These are phyloP conservation scores for Solioccasus polychromus DNA, from an alignment of 768 basidiomycete genomes.

Conservation along the genomic window DNA sequence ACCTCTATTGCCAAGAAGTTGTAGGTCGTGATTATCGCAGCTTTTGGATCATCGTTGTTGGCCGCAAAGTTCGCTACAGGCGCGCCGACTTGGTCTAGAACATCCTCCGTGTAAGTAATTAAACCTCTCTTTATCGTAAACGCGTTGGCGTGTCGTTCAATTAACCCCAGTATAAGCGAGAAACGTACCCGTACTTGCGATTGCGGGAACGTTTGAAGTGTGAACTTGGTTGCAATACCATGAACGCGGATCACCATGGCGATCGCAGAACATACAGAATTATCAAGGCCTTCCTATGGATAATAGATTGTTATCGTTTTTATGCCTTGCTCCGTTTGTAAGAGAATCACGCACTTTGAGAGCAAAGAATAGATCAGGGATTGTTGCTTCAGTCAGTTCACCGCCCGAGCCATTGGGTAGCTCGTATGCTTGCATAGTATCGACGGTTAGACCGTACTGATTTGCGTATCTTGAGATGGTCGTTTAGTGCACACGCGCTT, in stretches of 20 bases:
- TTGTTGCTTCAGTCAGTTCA: constrained; percentile 30
- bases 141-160: constrained; percentile 1
- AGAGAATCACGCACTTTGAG: constrained; percentile 36
- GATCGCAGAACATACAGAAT: constrained; percentile 41
- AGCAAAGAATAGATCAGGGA: constrained; percentile 45
- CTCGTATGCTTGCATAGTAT: constrained; percentile 54
- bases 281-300: constrained; percentile 63
- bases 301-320: constrained; percentile 2
- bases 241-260: constrained; percentile 34
- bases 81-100: constrained; percentile 19
- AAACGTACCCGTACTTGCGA: constrained; percentile 24
- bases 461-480: constrained; percentile 68
- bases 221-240: constrained; percentile 54
- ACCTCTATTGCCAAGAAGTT: constrained; percentile 25
- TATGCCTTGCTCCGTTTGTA: neutral
- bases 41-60: constrained; percentile 25
- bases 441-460: constrained; percentile 54
- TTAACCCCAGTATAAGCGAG: neutral
- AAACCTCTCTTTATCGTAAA: constrained; percentile 46
- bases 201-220: constrained; percentile 41
- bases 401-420: constrained; percentile 51
- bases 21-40: constrained; percentile 43
- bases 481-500: constrained; percentile 10
- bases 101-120: constrained; percentile 28
- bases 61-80: constrained; percentile 22